Evolutionary conservation across 371 early-diverging fungal genomes (phyloP).

Genomic region (Mortierella sp.): DNA sequence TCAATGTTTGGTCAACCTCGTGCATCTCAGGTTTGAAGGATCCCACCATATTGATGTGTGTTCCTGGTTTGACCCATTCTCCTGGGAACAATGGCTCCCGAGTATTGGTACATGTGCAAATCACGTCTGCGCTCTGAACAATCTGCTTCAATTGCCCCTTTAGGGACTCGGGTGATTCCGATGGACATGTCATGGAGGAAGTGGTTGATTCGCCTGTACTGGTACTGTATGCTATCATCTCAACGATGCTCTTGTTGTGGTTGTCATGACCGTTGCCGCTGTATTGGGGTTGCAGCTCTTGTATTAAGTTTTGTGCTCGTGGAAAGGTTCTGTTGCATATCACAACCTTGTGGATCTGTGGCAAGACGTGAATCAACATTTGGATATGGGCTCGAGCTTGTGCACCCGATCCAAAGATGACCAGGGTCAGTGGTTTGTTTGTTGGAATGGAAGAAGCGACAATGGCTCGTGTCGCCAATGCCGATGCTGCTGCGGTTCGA

Average conservation of each 20-base stretch:
- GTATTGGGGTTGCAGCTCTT: conserved; percentile 51
- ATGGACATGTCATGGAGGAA: neutral
- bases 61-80: conserved; percentile 60
- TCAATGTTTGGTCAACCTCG: conserved; percentile 63
- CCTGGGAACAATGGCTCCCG: conserved; percentile 62
- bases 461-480: conserved; percentile 59
- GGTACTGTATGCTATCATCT: conserved; percentile 44
- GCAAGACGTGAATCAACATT: conserved; percentile 61
- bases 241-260: conserved; percentile 21
- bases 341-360: conserved; percentile 57
- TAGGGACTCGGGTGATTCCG: neutral
- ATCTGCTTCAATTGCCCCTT: conserved; percentile 40
- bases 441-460: neutral
- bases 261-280: conserved; percentile 4
- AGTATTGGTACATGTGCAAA: conserved; percentile 71
- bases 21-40: conserved; percentile 71
- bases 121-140: conserved; percentile 63
- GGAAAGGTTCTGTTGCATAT: conserved; percentile 66
- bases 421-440: conserved; percentile 33
- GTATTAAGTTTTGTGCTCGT: conserved; percentile 55
- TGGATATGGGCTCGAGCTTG: conserved; percentile 69
- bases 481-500: conserved; percentile 72
- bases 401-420: conserved; percentile 71
- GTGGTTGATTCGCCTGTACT: conserved; percentile 41
- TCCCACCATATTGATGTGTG: conserved; percentile 70